Evolutionary conservation across 2,329 filamentous ascomycete species (phyloP).

Genomic region (Colletotrichum gloeosporioides): DNA sequence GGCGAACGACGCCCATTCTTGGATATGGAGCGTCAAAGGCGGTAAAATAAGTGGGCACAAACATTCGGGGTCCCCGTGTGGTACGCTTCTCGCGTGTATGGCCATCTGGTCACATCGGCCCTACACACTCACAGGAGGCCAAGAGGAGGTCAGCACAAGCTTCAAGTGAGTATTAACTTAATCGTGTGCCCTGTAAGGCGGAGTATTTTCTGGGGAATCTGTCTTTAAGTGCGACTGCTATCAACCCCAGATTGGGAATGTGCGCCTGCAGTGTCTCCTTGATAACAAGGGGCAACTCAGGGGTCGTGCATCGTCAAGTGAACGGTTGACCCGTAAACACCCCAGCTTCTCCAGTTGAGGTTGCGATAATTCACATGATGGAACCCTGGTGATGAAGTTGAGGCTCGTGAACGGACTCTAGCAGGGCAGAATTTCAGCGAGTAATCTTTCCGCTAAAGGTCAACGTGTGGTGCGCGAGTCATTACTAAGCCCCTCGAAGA

Average conservation of each 20-base stretch:
- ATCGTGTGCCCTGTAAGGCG: neutral
- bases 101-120: neutral
- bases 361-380: neutral
- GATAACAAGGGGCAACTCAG: neutral
- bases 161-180: neutral
- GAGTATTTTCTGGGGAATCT: neutral
- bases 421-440: neutral
- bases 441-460: neutral
- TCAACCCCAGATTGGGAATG: neutral
- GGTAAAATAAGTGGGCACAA: neutral
- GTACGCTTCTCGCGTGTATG: neutral
- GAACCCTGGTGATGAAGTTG: neutral
- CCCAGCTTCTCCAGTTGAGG: neutral
- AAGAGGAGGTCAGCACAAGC: neutral
- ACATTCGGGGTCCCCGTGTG: neutral
- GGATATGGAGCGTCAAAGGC: neutral
- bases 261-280: neutral
- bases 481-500: neutral
- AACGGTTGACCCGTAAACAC: neutral
- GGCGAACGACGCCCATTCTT: neutral
- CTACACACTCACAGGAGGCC: neutral
- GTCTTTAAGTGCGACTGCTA: neutral
- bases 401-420: neutral
- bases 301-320: neutral
- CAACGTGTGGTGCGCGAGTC: neutral